Percentiles rank a stretch among this genome's conserved stretches.
Conservation (phyloP, 2,329 filamentous ascomycete genomes). For the Beauveria medogensis region DNA sequence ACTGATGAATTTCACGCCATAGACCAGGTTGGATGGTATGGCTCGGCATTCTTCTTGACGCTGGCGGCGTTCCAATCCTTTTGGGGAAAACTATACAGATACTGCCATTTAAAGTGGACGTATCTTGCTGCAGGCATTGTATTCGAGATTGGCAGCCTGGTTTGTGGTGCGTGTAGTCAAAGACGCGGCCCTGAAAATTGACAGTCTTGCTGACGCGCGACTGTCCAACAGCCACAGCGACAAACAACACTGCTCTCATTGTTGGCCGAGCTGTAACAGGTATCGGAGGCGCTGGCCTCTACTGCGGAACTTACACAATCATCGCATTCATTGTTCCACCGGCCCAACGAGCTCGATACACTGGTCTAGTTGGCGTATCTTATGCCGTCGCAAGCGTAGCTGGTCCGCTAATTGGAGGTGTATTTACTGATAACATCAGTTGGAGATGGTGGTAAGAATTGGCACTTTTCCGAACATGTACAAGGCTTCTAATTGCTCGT, state of each 20-base stretch:
- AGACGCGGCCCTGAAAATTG: too few species aligned
- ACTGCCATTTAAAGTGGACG: conserved; percentile 31
- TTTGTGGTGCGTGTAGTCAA: conserved; percentile 22
- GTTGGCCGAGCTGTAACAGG: conserved; percentile 38
- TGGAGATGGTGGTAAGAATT: conserved; percentile 2
- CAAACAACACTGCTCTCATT: conserved; percentile 32
- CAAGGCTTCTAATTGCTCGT: not conserved
- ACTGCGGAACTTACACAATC: conserved; percentile 35
- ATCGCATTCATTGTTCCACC: conserved; percentile 24
- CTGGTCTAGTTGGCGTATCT: conserved; percentile 16
- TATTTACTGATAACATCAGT: conserved; percentile 15
- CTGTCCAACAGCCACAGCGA: conserved; percentile 22
- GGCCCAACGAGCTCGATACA: conserved; percentile 14
- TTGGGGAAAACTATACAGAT: conserved; percentile 23
- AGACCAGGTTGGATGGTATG: conserved; percentile 40
- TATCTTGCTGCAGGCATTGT: conserved; percentile 29
- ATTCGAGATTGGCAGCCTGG: conserved; percentile 35
- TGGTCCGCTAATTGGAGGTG: conserved; percentile 19
- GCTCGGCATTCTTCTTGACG: conserved; percentile 31
- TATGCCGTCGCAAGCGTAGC: conserved; percentile 17
- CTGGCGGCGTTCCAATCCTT: conserved; percentile 18
- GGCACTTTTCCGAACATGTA: not conserved
- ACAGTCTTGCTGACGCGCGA: not conserved
- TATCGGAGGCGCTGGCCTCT: conserved; percentile 34
- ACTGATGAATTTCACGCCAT: conserved; percentile 30